These are phyloP conservation scores for Trametes hirsuta DNA, from an alignment of 1,284 basidiomycete species.

Conservation along the genomic window DNA sequence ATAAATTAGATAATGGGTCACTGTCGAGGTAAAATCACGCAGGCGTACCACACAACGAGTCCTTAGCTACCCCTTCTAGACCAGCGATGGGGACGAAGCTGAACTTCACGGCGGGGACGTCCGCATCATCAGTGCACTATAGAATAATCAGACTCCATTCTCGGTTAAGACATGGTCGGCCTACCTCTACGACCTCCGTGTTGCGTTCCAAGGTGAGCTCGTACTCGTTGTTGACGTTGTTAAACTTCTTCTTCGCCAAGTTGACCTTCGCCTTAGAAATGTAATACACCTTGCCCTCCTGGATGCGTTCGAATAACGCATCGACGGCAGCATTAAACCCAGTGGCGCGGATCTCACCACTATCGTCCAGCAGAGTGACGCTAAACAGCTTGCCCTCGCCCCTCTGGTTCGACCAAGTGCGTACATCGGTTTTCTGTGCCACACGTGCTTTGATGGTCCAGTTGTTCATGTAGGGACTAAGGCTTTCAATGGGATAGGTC, in stretches of 20 bases:
- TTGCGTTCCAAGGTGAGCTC: constrained; percentile 88
- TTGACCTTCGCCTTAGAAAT: constrained; percentile 91
- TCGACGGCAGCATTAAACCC: constrained; percentile 92
- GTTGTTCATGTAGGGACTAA: constrained; percentile 97
- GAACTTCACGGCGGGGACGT: constrained; percentile 83
- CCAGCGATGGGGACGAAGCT: constrained; percentile 75
- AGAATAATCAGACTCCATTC: not conserved
- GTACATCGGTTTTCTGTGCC: constrained; percentile 89
- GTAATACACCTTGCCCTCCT: constrained; percentile 94
- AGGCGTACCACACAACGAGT: constrained; percentile 74
- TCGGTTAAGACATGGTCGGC: constrained; percentile 11
- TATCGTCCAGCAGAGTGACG: constrained; percentile 93
- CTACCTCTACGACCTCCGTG: constrained; percentile 83
- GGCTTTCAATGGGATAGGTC: constrained; percentile 89
- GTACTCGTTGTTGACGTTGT: constrained; percentile 90
- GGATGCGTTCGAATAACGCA: constrained; percentile 79
- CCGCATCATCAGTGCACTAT: constrained; percentile 77
- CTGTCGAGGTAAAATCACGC: constrained; percentile 18
- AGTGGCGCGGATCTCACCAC: constrained; percentile 91
- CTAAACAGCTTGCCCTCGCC: constrained; percentile 98
- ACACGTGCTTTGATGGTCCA: constrained; percentile 99
- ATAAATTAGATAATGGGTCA: constrained; percentile 32
- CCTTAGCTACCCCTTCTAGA: constrained; percentile 72
- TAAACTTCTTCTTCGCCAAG: constrained; percentile 98
- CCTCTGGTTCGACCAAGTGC: constrained; percentile 85